phyloP scores from a whole-genome alignment of 2,329 filamentous ascomycete species.

The Samsoniella hepiali region DNA sequence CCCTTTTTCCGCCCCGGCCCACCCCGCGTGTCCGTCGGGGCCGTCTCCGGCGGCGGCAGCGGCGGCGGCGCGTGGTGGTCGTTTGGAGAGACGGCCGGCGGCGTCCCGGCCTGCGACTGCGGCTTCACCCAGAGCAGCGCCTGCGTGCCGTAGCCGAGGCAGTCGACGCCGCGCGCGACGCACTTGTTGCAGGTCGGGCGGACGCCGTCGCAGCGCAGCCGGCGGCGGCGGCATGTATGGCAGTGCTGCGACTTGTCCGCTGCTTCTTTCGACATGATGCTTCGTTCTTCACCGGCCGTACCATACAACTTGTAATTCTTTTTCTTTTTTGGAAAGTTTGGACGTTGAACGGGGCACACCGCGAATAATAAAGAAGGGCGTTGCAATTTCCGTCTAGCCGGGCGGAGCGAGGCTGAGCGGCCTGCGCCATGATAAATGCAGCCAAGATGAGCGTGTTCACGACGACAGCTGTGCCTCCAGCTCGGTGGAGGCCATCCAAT shows the following conservation, averaged over 20 bases:
- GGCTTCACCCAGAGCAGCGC: constrained; percentile 21
- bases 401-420: not conserved
- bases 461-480: not conserved
- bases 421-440: not conserved
- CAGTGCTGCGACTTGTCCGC: constrained; percentile 10
- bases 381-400: not conserved
- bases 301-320: no score
- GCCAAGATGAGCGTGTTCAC: not conserved
- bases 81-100: no score
- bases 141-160: constrained; percentile 21
- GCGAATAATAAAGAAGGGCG: no score
- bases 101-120: not conserved
- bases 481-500: not conserved
- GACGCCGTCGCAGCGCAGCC: constrained; percentile 21
- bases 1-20: constrained; percentile 15
- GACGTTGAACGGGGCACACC: no score
- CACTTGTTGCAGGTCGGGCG: constrained; percentile 21
- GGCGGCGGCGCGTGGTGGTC: not conserved
- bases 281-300: not conserved
- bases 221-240: constrained; percentile 21
- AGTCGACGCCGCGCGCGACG: constrained; percentile 20
- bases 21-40: not conserved
- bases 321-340: no score
- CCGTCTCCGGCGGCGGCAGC: not conserved
- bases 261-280: not conserved